phyloP scores from a whole-genome alignment of 495 filamentous ascomycete species.

The Penicillium angulare region DNA sequence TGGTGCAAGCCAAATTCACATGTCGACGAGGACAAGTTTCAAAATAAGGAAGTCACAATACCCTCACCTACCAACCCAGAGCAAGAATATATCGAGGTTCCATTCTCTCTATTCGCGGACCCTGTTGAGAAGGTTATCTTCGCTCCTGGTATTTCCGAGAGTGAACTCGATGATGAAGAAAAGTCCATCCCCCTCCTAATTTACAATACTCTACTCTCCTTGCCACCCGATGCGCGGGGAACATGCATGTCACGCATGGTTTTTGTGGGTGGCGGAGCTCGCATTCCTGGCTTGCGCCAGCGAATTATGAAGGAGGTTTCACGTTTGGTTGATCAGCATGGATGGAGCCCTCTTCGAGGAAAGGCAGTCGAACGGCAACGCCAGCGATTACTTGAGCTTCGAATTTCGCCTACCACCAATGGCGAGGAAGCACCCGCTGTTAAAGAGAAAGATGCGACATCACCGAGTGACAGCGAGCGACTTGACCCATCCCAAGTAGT shows the following conservation, averaged over 20 bases:
- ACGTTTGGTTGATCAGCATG: conserved; percentile 56
- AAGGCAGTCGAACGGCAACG: conserved; percentile 57
- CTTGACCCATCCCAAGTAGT: conserved; percentile 21
- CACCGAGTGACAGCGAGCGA: conserved; percentile 44
- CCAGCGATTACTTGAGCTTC: conserved; percentile 48
- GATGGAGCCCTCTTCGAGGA: conserved; percentile 75
- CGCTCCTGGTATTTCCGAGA: conserved; percentile 45
- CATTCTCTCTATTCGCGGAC: conserved; percentile 65
- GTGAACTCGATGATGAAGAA: conserved; percentile 81
- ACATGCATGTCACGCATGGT: conserved; percentile 89
- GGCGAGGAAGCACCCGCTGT: conserved; percentile 2
- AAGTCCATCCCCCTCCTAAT: conserved; percentile 69
- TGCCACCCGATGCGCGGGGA: conserved; percentile 78
- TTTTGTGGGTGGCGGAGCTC: conserved; percentile 78
- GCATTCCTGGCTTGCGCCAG: conserved; percentile 76
- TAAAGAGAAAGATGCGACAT: conserved; percentile 17
- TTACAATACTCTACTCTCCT: conserved; percentile 68
- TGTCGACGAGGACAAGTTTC: background rate
- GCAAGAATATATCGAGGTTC: conserved; percentile 47
- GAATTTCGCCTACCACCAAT: conserved; percentile 30
- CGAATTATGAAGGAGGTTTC: conserved; percentile 76
- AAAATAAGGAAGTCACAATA: conserved; percentile 30
- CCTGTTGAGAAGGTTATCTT: conserved; percentile 79
- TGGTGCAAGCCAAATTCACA: conserved; percentile 62
- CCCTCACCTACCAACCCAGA: conserved; percentile 44